phyloP scores from a whole-genome alignment of 1,284 basidiomycete species.

The Rhodotorula sp. region DNA sequence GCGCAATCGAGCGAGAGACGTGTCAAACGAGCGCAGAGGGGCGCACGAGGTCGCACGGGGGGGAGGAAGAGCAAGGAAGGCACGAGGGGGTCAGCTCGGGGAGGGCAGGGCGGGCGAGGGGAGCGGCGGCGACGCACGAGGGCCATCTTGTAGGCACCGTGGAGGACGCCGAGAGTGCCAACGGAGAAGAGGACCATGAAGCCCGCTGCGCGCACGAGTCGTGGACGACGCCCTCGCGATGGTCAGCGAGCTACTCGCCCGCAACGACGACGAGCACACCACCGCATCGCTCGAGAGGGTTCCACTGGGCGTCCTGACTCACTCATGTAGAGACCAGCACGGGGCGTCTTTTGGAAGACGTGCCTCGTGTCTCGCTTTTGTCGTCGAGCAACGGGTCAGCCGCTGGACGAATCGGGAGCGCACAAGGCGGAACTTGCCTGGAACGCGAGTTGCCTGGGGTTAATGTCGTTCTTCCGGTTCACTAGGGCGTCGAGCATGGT shows the following conservation, averaged over 20 bases:
- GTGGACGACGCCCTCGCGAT: too few species aligned
- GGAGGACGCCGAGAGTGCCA: constrained; percentile 41
- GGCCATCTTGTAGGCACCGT: constrained; percentile 42
- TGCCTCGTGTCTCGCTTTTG: constrained; percentile 38
- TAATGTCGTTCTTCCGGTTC: constrained; percentile 38
- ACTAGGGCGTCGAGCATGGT: constrained; percentile 44
- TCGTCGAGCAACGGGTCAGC: not conserved
- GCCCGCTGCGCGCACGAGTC: constrained; percentile 22
- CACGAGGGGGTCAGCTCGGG: not conserved
- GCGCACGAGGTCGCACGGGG: too few species aligned
- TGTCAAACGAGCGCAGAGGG: not conserved
- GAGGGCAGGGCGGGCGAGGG: not conserved
- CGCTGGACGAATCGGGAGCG: too few species aligned
- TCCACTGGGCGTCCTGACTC: not conserved
- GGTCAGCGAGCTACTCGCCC: not conserved
- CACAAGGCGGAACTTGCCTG: constrained; percentile 21
- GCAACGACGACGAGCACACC: too few species aligned
- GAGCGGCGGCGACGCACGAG: constrained; percentile 25
- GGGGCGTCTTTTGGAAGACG: constrained; percentile 46
- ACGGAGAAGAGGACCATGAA: constrained; percentile 43
- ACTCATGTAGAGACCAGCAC: constrained; percentile 46
- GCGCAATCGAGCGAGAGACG: too few species aligned
- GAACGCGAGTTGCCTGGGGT: constrained; percentile 29
- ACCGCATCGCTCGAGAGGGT: too few species aligned
- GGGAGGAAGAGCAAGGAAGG: not conserved